Percentiles rank a stretch among this genome's conserved stretches.
Evolutionary conservation across 2,329 filamentous ascomycete genomes (phyloP).

Genomic region (Penicillium hesseltinei): DNA sequence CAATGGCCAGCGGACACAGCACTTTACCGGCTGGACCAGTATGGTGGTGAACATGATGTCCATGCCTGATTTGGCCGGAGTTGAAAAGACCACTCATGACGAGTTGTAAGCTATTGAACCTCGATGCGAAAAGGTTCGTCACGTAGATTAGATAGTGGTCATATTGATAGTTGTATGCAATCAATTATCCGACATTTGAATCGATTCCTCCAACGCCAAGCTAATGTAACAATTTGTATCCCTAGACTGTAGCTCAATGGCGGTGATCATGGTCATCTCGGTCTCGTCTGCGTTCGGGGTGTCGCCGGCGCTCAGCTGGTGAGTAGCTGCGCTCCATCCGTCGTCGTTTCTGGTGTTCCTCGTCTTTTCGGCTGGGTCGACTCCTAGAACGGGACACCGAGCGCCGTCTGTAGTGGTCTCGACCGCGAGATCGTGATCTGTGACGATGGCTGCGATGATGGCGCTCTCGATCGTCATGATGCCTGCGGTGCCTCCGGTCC

Average conservation of each 20-base stretch:
- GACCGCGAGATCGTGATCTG: slow-evolving; percentile 30
- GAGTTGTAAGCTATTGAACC: slow-evolving; percentile 44
- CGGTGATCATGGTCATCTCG: slow-evolving; percentile 29
- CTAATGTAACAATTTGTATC: slow-evolving; percentile 5
- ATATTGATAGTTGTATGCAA: slow-evolving; percentile 4
- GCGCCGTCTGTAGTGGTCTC: slow-evolving; percentile 26
- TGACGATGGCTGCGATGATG: slow-evolving; percentile 35
- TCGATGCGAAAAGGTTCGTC: slow-evolving; percentile 15
- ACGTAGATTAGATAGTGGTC: slow-evolving; percentile 14
- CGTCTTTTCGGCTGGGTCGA: slow-evolving; percentile 26
- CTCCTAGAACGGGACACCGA: slow-evolving; percentile 32
- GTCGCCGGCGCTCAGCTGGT: slow-evolving; percentile 22
- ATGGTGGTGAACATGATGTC: slow-evolving; percentile 96
- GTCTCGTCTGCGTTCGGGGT: slow-evolving; percentile 28
- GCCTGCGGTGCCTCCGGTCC: slow-evolving; percentile 50
- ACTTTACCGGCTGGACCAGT: slow-evolving; percentile 99
- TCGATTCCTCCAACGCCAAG: slow-evolving; percentile 9
- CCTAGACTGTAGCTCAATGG: slow-evolving; percentile 17
- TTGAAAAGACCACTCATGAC: slow-evolving; percentile 41
- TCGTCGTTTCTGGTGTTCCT: slow-evolving; percentile 25
- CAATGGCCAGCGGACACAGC: slow-evolving; percentile 89
- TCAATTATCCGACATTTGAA: slow-evolving; percentile 2
- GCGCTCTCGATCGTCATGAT: slow-evolving; percentile 32
- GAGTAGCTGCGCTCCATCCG: slow-evolving; percentile 27
- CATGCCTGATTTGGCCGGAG: slow-evolving; percentile 68